A percentile compares a stretch with the other conserved stretches of the same genome.
These are phyloP conservation scores for Fusarium piperis DNA, from an alignment of 2,329 filamentous ascomycete species.

Conservation along the genomic window DNA sequence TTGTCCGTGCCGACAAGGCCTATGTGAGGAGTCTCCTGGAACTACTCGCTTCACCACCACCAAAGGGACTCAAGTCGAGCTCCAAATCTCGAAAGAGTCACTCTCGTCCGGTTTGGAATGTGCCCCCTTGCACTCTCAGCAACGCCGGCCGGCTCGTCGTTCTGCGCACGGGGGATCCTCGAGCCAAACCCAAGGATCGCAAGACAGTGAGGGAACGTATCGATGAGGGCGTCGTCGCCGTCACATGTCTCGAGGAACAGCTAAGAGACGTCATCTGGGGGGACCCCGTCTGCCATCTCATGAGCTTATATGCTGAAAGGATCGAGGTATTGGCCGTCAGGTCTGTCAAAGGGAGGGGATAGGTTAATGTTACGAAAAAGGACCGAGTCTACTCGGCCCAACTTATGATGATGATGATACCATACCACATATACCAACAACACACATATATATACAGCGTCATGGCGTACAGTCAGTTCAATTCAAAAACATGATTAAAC, in stretches of 20 bases:
- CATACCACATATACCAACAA: background rate
- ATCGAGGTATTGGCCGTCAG: slow-evolving; percentile 77
- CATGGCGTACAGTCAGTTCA: background rate
- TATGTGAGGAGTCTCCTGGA: slow-evolving; percentile 79
- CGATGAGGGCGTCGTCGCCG: slow-evolving; percentile 72
- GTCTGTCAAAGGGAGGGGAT: slow-evolving; percentile 49
- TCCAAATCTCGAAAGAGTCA: slow-evolving; percentile 29
- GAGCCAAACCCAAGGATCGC: slow-evolving; percentile 51
- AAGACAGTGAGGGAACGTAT: slow-evolving; percentile 62
- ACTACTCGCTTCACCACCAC: slow-evolving; percentile 71
- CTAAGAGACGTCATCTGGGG: slow-evolving; percentile 80
- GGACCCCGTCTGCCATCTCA: slow-evolving; percentile 81
- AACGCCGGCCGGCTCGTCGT: slow-evolving; percentile 76
- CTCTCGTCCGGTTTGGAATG: slow-evolving; percentile 61
- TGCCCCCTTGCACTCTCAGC: slow-evolving; percentile 73
- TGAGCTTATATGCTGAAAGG: slow-evolving; percentile 78
- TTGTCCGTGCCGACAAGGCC: slow-evolving; percentile 78
- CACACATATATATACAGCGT: background rate
- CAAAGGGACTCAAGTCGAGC: slow-evolving; percentile 43
- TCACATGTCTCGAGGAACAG: slow-evolving; percentile 73
- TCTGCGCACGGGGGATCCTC: slow-evolving; percentile 62
- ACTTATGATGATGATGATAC: slow-evolving; percentile 5
- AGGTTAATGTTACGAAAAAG: slow-evolving; percentile 10
- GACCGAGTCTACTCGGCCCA: background rate
- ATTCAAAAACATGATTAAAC: background rate